Evolutionary conservation across 192 early-diverging fungal genomes (phyloP).

Genomic region (Dissophora ornata): DNA sequence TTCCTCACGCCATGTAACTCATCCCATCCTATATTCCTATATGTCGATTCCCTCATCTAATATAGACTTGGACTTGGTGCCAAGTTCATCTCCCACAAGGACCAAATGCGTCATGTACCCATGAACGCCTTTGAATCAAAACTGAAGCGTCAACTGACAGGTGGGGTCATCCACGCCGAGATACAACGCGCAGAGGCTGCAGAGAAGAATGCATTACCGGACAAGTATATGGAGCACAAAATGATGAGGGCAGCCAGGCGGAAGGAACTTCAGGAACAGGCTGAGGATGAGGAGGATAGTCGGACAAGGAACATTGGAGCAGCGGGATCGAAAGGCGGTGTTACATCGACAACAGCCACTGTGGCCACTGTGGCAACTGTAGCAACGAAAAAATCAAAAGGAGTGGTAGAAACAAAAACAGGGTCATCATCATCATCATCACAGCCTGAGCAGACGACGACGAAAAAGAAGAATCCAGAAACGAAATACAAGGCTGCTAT

Average conservation of each 20-base stretch:
- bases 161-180: slow-evolving; percentile 25
- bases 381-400: no score
- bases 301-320: slow-evolving; percentile 43
- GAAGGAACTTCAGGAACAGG: slow-evolving; percentile 41
- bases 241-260: slow-evolving; percentile 50
- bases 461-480: slow-evolving; percentile 12
- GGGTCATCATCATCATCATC: neutral
- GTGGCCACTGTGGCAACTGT: neutral
- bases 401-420: no score
- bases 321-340: neutral
- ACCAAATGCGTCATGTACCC: slow-evolving; percentile 59
- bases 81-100: slow-evolving; percentile 63
- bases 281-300: slow-evolving; percentile 35
- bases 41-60: neutral
- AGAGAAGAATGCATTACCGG: slow-evolving; percentile 42
- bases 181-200: slow-evolving; percentile 25
- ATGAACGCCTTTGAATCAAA: slow-evolving; percentile 51
- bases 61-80: slow-evolving; percentile 63
- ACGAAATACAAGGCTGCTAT: slow-evolving; percentile 32
- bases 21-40: neutral
- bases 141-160: slow-evolving; percentile 55
- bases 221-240: slow-evolving; percentile 57
- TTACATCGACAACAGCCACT: neutral
- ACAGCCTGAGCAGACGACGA: neutral
- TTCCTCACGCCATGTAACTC: no score